Conservation (phyloP, 78 protist genomes). For the Cavenderia fasciculata region DNA sequence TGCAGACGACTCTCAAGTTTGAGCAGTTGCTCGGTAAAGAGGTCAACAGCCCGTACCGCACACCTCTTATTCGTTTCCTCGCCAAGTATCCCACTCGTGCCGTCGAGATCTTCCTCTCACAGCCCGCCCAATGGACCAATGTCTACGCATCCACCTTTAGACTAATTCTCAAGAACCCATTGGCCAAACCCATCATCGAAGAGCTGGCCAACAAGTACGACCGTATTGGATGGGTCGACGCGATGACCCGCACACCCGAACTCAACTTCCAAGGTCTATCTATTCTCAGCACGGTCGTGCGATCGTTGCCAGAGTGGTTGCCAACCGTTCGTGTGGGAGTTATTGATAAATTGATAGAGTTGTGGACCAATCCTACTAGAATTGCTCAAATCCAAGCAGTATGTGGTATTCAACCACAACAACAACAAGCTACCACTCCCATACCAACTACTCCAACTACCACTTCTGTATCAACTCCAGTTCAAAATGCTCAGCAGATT, state of each 20-base stretch:
- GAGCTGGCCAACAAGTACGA: slow-evolving; percentile 7
- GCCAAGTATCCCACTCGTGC: slow-evolving; percentile 81
- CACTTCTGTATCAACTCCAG: no score
- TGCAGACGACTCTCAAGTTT: slow-evolving; percentile 51
- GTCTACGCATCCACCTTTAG: slow-evolving; percentile 7
- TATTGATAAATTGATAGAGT: slow-evolving; percentile 12
- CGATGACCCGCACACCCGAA: background rate
- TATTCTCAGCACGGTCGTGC: slow-evolving; percentile 2
- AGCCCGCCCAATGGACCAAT: background rate
- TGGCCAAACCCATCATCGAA: slow-evolving; percentile 44
- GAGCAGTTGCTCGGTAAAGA: slow-evolving; percentile 68
- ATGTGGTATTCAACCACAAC: background rate
- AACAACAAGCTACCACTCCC: no score
- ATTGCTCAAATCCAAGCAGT: background rate
- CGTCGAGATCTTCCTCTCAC: slow-evolving; percentile 70
- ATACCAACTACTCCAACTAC: no score
- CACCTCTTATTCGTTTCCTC: slow-evolving; percentile 85
- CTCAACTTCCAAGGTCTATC: background rate
- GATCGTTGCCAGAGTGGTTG: slow-evolving; percentile 30
- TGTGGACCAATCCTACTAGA: slow-evolving; percentile 14
- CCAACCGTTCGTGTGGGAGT: background rate
- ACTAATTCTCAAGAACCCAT: background rate
- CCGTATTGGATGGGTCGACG: slow-evolving; percentile 7
- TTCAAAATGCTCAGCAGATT: no score
- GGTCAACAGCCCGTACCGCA: slow-evolving; percentile 77